Percentiles rank a stretch among this genome's conserved stretches.
phyloP scores from a whole-genome alignment of 2,329 filamentous ascomycete species.

The Aspergillus carbonarius region DNA sequence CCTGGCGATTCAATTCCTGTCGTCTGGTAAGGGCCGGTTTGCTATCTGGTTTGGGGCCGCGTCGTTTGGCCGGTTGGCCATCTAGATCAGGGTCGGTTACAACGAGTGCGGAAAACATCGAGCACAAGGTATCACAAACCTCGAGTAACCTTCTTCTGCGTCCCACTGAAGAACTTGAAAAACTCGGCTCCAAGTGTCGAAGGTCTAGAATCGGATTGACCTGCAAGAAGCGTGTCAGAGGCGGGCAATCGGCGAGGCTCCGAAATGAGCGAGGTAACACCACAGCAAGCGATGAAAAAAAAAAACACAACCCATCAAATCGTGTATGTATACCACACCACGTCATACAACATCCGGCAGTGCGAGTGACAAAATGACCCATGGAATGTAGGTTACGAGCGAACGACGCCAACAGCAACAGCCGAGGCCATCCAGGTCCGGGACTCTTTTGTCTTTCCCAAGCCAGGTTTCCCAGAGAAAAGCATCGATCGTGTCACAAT shows the following conservation, averaged over 20 bases:
- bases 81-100: conserved; percentile 50
- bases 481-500: neutral
- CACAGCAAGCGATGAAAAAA: neutral
- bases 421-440: neutral
- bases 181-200: conserved; percentile 28
- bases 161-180: conserved; percentile 59
- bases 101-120: neutral
- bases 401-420: neutral
- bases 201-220: neutral
- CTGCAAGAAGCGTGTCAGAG: neutral
- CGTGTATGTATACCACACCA: neutral
- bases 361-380: neutral
- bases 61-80: conserved; percentile 80
- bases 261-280: neutral
- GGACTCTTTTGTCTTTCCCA: neutral
- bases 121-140: conserved; percentile 49
- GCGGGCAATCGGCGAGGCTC: neutral
- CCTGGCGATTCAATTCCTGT: conserved; percentile 92
- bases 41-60: conserved; percentile 94
- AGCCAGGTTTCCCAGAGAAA: neutral
- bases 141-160: conserved; percentile 72
- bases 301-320: neutral
- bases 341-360: neutral
- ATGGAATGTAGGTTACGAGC: neutral
- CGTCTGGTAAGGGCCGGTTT: conserved; percentile 89